Evolutionary conservation across 768 basidiomycete genomes (phyloP).

Genomic region (Psilocybe azurescens): DNA sequence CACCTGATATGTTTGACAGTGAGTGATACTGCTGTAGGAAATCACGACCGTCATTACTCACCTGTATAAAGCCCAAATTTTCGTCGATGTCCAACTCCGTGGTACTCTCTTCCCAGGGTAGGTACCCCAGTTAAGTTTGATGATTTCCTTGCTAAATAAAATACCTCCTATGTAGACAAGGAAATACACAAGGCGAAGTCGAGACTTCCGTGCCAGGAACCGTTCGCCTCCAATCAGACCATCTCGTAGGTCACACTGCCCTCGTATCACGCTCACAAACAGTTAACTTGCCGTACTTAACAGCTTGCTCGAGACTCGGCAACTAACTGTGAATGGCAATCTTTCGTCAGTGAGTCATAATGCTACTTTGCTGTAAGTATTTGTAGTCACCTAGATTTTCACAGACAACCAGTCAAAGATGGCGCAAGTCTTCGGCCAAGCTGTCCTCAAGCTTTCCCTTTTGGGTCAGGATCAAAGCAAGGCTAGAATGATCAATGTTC

Average conservation of each 20-base stretch:
- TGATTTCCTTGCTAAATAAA: too few relatives aligned
- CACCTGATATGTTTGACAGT: conserved; percentile 45
- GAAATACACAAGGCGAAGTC: conserved; percentile 43
- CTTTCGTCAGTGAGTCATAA: conserved; percentile 37
- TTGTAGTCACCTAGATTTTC: neutral
- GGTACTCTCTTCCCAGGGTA: conserved; percentile 47
- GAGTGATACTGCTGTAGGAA: neutral
- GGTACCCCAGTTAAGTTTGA: conserved; percentile 6
- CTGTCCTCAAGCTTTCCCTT: conserved; percentile 48
- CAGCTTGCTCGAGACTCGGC: conserved; percentile 42
- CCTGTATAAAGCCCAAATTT: conserved; percentile 37
- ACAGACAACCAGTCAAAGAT: conserved; percentile 38
- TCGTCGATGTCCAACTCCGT: conserved; percentile 50
- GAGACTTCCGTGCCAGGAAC: conserved; percentile 45
- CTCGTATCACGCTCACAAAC: neutral
- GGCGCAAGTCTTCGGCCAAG: conserved; percentile 39
- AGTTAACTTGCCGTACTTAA: neutral
- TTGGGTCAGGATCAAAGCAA: conserved; percentile 42
- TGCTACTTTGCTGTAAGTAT: neutral
- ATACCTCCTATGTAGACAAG: conserved; percentile 26
- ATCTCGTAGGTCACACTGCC: conserved; percentile 24
- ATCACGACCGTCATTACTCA: too few relatives aligned
- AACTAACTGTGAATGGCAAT: conserved; percentile 55
- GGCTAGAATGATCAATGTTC: neutral
- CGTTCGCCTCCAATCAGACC: conserved; percentile 51